phyloP scores from a whole-genome alignment of 768 basidiomycete genomes.

The Favolaschia claudopus region DNA sequence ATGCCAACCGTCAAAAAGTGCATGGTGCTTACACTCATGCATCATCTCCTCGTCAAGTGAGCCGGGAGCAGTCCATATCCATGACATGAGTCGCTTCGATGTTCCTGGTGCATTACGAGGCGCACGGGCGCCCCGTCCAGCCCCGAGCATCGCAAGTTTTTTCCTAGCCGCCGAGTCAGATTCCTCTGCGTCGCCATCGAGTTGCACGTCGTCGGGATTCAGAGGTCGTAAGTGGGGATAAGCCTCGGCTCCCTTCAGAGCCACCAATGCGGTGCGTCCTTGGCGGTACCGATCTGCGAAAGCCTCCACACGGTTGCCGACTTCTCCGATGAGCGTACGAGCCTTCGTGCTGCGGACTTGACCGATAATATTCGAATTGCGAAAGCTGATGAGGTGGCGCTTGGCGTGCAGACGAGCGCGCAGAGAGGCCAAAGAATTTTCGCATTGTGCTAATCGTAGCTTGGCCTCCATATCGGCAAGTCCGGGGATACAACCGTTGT shows the following conservation, averaged over 20 bases:
- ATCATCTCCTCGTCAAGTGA: background rate
- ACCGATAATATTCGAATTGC: background rate
- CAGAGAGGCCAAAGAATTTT: background rate
- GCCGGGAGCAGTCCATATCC: background rate
- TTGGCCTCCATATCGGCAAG: background rate
- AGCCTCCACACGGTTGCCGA: background rate
- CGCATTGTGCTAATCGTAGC: conserved; percentile 10
- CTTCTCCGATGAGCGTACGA: background rate
- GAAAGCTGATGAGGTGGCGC: conserved; percentile 1
- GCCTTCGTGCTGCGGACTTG: background rate
- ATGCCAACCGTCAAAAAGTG: no score
- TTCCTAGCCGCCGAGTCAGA: background rate
- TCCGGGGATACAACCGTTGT: background rate
- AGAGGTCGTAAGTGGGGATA: background rate
- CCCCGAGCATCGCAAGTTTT: background rate
- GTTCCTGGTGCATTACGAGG: background rate
- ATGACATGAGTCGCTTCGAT: background rate
- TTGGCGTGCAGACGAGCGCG: conserved; percentile 8
- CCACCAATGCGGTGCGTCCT: background rate
- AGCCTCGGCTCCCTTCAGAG: background rate
- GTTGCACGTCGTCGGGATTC: background rate
- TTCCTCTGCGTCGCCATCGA: background rate
- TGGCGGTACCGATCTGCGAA: background rate
- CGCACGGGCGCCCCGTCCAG: background rate
- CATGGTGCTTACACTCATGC: background rate